Evolutionary conservation across 495 filamentous ascomycete species (phyloP), one percentile per base, ranked within the genome.

Genomic region (Staphylotrichum longicolle): DNA sequence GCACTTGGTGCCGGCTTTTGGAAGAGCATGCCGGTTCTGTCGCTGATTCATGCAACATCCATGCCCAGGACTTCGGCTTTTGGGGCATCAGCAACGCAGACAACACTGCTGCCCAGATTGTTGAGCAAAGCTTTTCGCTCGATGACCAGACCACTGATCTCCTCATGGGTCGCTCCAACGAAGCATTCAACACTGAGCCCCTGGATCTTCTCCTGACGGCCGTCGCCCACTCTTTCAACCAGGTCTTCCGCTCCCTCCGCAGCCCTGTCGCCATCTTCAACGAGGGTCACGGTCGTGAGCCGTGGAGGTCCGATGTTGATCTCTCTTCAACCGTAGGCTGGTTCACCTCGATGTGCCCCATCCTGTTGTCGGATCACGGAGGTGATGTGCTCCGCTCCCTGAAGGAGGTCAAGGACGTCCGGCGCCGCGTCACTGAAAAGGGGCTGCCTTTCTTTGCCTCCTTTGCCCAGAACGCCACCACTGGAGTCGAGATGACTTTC

Each of bases 401-500:
- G 12, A 52, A 63, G 30, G 58, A 57, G 8, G 58, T 47, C 47
- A 72, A 70, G 52, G 68, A 72, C 40, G 46, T 65, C 39, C 65
- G 68, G 37, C 55, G 68, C 2, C 54, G 51, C 10, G 57, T 62
- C 10, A 57, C 68, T 0, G 46, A 49, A 20, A 64, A 68, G 37
- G 68, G 68, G 7, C 58, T 61, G 2, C 51, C 59, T 0, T 68
- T 68, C 52, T 68, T 72, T 41, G 67, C 69, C 0, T 78, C 33
- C 68, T 81, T 27, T 71, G 72, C 3, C 60, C 64, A 5, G 74
- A 72, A 7, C 69, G 66, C 32, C 62, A 66, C 8, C 63, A 75
- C 58, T 58, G 54, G 48, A 73, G 70, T 30, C 49, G 85, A 87
- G 64, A 77, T 87, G 10, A 77, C 76, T 0, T 85, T 87, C 75